Conservation (phyloP, 768 basidiomycete species). For the Artomyces pyxidatus region DNA sequence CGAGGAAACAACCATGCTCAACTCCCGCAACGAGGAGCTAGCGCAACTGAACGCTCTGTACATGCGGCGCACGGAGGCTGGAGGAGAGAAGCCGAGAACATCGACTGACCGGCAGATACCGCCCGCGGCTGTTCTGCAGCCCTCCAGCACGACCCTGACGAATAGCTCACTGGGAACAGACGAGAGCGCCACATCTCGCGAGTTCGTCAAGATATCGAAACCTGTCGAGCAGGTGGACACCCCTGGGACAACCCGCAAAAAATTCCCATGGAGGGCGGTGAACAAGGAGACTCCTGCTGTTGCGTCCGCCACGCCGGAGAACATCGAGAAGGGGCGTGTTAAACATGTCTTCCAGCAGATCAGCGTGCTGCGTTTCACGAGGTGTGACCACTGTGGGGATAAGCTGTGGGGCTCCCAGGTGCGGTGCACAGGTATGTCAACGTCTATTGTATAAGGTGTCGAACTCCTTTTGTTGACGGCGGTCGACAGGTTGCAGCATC, state of each 20-base stretch:
- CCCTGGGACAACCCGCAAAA: constrained; percentile 28
- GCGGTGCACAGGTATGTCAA: constrained; percentile 72
- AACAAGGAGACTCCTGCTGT: constrained; percentile 60
- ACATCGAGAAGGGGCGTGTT: constrained; percentile 19
- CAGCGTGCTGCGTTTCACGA: constrained; percentile 79
- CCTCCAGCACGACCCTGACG: constrained; percentile 2
- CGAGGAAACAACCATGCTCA: constrained; percentile 87
- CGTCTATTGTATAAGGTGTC: background rate
- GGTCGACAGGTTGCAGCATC: constrained; percentile 11
- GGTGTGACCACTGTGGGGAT: constrained; percentile 94
- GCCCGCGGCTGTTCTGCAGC: background rate
- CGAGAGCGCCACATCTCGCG: constrained; percentile 35
- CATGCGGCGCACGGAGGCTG: constrained; percentile 61
- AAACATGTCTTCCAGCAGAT: constrained; percentile 88
- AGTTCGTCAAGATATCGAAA: constrained; percentile 30
- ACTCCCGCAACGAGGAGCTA: constrained; percentile 87
- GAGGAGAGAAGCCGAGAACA: constrained; percentile 3
- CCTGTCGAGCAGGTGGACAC: constrained; percentile 29
- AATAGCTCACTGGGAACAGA: constrained; percentile 29
- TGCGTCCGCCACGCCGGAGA: constrained; percentile 17
- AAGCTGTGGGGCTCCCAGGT: constrained; percentile 99
- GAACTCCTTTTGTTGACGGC: background rate
- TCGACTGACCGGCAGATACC: constrained; percentile 7
- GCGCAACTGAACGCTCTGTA: constrained; percentile 83
- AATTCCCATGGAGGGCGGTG: constrained; percentile 50